These are phyloP conservation scores for Hymenoscyphus albidus DNA, from an alignment of 2,329 filamentous ascomycete genomes.

Conservation along the genomic window DNA sequence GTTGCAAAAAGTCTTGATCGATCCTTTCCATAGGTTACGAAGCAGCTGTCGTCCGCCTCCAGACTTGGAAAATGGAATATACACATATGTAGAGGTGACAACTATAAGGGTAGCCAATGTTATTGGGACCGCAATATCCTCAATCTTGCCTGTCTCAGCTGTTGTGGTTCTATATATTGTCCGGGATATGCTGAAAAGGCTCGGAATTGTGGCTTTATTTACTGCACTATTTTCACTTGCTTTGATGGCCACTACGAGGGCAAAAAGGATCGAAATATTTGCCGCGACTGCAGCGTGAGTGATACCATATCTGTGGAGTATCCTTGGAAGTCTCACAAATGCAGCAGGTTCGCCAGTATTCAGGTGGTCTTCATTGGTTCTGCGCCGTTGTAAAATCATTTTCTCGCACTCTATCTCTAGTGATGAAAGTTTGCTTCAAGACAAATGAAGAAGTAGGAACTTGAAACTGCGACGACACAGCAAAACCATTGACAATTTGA, in stretches of 20 bases:
- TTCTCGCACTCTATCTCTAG: no score
- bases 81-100: neutral
- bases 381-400: neutral
- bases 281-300: slow-evolving; percentile 20
- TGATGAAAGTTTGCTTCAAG: neutral
- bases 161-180: slow-evolving; percentile 11
- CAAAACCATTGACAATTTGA: no score
- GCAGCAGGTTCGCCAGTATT: neutral
- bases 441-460: neutral
- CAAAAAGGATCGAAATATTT: slow-evolving; percentile 20
- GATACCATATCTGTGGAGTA: neutral
- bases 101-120: neutral
- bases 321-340: no score
- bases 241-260: slow-evolving; percentile 19
- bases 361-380: neutral
- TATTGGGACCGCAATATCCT: neutral
- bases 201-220: slow-evolving; percentile 20
- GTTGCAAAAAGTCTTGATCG: slow-evolving; percentile 3
- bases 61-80: neutral
- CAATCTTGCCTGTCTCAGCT: neutral
- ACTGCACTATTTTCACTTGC: slow-evolving; percentile 20
- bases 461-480: no score
- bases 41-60: neutral
- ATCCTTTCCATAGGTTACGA: neutral
- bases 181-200: slow-evolving; percentile 7